Conservation (phyloP, 495 filamentous ascomycete genomes). For the Lasiosphaeris hirsuta region DNA sequence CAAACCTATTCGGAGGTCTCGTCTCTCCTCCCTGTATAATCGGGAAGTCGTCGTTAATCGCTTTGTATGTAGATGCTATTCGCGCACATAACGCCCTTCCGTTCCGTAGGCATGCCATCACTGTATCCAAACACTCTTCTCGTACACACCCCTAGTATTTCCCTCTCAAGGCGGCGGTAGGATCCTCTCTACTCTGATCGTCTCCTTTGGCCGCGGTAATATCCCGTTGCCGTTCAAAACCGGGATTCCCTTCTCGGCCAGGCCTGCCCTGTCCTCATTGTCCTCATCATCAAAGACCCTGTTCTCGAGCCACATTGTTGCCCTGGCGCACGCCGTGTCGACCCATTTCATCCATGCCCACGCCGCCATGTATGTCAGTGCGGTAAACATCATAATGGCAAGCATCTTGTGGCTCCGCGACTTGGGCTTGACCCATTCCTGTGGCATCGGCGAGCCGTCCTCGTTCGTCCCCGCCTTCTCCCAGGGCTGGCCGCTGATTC, state of each 20-base stretch:
- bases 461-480: constrained; percentile 33
- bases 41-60: no score
- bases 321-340: constrained; percentile 57
- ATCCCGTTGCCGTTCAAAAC: constrained; percentile 19
- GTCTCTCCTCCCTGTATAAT: no score
- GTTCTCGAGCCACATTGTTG: constrained; percentile 57
- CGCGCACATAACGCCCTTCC: no score
- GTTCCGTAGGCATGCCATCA: no score
- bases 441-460: constrained; percentile 27
- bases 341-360: constrained; percentile 65
- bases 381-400: constrained; percentile 36
- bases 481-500: constrained; percentile 49
- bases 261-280: constrained; percentile 14
- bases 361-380: constrained; percentile 51
- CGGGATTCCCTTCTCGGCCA: constrained; percentile 31
- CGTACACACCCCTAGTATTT: no score
- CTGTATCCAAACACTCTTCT: no score
- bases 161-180: constrained; percentile 13
- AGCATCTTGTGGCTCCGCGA: constrained; percentile 32
- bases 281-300: constrained; percentile 54
- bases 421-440: constrained; percentile 36
- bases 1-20: no score
- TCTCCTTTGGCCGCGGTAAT: not conserved
- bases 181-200: constrained; percentile 1
- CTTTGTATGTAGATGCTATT: no score